A percentile compares a stretch with the other conserved stretches of the same genome.
Evolutionary conservation across 2,329 filamentous ascomycete species (phyloP).

Genomic region (Colletotrichum endophyticum): DNA sequence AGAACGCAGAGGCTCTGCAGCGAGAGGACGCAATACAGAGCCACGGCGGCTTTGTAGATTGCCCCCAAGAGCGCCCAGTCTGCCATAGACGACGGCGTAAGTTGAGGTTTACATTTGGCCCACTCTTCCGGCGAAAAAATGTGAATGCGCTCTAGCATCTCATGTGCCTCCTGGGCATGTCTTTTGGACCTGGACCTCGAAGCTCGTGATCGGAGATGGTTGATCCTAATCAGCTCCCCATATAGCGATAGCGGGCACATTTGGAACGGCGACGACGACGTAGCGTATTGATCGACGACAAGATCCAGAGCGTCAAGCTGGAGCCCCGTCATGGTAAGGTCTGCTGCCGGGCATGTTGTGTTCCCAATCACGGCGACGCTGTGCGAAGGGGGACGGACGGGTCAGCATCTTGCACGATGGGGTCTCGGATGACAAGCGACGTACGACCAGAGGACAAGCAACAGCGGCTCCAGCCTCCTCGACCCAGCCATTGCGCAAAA

Average conservation of each 20-base stretch:
- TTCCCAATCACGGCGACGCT: slow-evolving; percentile 38
- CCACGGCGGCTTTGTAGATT: slow-evolving; percentile 31
- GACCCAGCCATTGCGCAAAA: slow-evolving; percentile 20
- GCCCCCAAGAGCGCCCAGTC: slow-evolving; percentile 30
- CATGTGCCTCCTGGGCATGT: background rate
- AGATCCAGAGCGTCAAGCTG: slow-evolving; percentile 30
- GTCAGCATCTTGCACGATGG: slow-evolving; percentile 8
- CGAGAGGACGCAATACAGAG: slow-evolving; percentile 40
- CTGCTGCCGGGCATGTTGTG: slow-evolving; percentile 38
- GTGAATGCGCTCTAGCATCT: slow-evolving; percentile 22
- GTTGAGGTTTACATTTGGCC: slow-evolving; percentile 29
- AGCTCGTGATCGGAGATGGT: slow-evolving; percentile 34
- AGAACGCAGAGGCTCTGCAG: slow-evolving; percentile 36
- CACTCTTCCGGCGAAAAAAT: slow-evolving; percentile 33
- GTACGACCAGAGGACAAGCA: slow-evolving; percentile 31
- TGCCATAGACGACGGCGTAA: slow-evolving; percentile 25
- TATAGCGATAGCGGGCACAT: slow-evolving; percentile 36
- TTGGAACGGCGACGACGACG: slow-evolving; percentile 26
- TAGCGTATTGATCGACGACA: slow-evolving; percentile 25
- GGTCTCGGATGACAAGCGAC: slow-evolving; percentile 7
- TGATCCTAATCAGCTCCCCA: slow-evolving; percentile 37
- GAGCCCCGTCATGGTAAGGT: slow-evolving; percentile 27
- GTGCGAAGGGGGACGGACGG: background rate
- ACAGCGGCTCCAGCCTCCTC: slow-evolving; percentile 24
- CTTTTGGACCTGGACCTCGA: slow-evolving; percentile 16